Evolutionary conservation across 2,329 filamentous ascomycete genomes (phyloP), one percentile per base, ranked within the genome.

Genomic region (Paraconiothyrium sp.): DNA sequence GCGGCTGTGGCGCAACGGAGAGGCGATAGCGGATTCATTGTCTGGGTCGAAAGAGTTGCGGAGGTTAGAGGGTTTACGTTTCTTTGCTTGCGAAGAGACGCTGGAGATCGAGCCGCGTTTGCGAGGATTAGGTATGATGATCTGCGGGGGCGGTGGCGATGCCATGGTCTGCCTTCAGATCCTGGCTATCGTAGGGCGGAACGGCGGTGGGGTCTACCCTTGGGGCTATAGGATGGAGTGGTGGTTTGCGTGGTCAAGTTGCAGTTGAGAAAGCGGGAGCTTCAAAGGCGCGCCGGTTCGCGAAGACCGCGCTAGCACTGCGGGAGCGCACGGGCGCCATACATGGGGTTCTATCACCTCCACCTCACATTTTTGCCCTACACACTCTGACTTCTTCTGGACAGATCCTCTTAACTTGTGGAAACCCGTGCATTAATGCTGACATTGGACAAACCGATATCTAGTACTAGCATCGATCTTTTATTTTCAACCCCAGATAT

Each of bases 1-100:
- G 16, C 90, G 86, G 20, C 83, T 83, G 66, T 79, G 82, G 44
- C 84, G 85, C 0, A 86, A 84, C 2, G 86, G 88, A 24, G 83
- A 78, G n/a, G 75, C 78, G 22, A 78, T 75, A 22, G 62, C 63
- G 78, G 79, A 59, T 58, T 77, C 74, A 57, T 87, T 82, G 61
- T 88, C 89, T 30, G 91, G 91, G 0, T 91, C 90, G 73, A 93
- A 95, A 0, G 91, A 93, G 4, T 92, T 94, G 43, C 92, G 90
- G 1, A 95, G 86, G 3, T 89, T 85, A 13, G 90, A 92, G 6
- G 89, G 84, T 74, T 94, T 94, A 72, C 91, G 89, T 50, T 90
- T 89, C 75, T 92, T 92, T 39, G 16, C 81, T 16, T 68, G 66
- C 4, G 81, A 83, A 2, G 79, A 80, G 49, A 83, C 80, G 39